These are phyloP conservation scores for Ganoderma leucocontextum DNA, from an alignment of 1,284 basidiomycete genomes.

Conservation along the genomic window DNA sequence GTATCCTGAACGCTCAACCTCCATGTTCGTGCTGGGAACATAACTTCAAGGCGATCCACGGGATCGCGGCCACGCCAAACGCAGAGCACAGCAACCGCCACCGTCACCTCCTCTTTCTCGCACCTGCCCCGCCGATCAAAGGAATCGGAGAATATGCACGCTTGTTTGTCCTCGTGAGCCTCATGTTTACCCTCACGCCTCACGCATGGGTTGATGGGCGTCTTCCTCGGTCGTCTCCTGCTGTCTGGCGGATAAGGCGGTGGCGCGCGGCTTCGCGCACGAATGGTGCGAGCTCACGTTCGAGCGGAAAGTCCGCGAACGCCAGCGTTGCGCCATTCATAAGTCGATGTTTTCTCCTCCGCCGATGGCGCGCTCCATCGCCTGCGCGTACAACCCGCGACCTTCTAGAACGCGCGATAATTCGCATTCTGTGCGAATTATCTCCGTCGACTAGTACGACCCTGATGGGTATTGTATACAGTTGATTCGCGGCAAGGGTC, in stretches of 20 bases:
- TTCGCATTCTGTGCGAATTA: not conserved
- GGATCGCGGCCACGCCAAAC: not conserved
- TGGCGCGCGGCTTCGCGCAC: not conserved
- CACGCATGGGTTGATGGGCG: not conserved
- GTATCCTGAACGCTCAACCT: not conserved
- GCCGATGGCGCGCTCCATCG: not conserved
- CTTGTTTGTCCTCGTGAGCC: not conserved
- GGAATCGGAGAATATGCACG: not conserved
- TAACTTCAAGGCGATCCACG: not conserved
- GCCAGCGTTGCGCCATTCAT: not conserved
- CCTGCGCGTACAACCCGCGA: not conserved
- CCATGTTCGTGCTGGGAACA: not conserved
- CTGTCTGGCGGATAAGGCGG: not conserved
- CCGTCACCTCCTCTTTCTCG: not conserved
- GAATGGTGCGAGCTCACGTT: slow-evolving; percentile 6
- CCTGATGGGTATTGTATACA: not conserved
- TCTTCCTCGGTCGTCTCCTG: not conserved
- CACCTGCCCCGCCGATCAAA: too few relatives aligned
- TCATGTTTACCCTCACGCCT: not conserved
- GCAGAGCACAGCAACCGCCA: too few relatives aligned
- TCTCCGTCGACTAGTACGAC: not conserved
- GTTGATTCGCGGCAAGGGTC: not conserved
- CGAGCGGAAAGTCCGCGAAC: slow-evolving; percentile 1
- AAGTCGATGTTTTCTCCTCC: not conserved
- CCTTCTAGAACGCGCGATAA: not conserved